Evolutionary conservation across 2,329 filamentous ascomycete species (phyloP).

Genomic region (Fusarium heterosporum): DNA sequence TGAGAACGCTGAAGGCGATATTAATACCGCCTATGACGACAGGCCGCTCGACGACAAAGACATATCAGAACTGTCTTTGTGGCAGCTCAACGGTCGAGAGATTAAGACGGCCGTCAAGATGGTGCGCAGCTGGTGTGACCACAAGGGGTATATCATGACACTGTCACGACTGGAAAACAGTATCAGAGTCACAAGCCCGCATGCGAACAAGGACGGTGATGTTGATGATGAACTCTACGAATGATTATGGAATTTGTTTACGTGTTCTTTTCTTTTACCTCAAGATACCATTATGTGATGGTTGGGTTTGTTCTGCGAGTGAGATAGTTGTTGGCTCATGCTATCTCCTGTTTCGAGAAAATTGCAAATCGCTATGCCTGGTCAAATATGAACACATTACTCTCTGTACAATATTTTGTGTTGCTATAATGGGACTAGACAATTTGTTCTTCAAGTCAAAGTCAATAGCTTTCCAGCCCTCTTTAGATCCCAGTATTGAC

Average conservation of each 20-base stretch:
- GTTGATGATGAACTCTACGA: conserved; percentile 48
- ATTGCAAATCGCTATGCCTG: not conserved
- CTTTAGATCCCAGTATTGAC: too few species aligned
- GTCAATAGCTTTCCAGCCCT: not conserved
- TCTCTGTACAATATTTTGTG: too few species aligned
- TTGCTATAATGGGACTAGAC: too few species aligned
- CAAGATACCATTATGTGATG: conserved; percentile 8
- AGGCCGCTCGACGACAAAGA: conserved; percentile 51
- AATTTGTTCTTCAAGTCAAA: not conserved
- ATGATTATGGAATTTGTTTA: not conserved
- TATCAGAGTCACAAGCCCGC: conserved; percentile 59
- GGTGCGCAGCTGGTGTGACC: conserved; percentile 58
- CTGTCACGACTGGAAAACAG: conserved; percentile 58
- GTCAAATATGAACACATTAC: not conserved
- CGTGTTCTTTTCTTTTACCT: not conserved
- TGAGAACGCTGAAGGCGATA: not conserved
- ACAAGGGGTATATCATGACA: conserved; percentile 58
- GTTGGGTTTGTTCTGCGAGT: not conserved
- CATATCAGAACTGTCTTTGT: conserved; percentile 54
- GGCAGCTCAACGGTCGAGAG: conserved; percentile 59
- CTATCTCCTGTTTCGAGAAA: not conserved
- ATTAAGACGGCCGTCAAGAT: conserved; percentile 63
- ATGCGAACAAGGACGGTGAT: conserved; percentile 52
- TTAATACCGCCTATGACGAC: not conserved
- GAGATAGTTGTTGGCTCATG: not conserved